phyloP scores from a whole-genome alignment of 805 yeast species.

The Yarrowia sp. region DNA sequence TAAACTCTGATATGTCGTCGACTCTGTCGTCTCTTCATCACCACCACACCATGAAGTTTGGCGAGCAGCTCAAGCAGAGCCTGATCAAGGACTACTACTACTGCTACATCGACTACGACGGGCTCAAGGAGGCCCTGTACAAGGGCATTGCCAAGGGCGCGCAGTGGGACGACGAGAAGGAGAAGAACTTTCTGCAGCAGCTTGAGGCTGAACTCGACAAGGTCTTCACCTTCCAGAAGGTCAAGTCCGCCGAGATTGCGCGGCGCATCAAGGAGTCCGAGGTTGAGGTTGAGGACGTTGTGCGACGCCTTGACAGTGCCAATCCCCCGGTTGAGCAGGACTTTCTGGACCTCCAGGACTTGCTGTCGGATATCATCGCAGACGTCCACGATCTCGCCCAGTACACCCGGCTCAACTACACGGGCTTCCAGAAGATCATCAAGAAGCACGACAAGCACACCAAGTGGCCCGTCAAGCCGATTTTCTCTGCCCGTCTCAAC shows the following conservation, averaged over 20 bases:
- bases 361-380: conserved; percentile 82
- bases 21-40: too few relatives aligned
- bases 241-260: conserved; percentile 80
- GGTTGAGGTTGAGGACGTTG: conserved; percentile 63
- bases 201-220: conserved; percentile 87
- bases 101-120: conserved; percentile 90
- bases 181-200: conserved; percentile 72
- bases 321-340: conserved; percentile 51
- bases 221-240: conserved; percentile 85
- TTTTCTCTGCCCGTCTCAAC: conserved; percentile 88
- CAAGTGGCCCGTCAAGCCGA: conserved; percentile 75
- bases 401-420: conserved; percentile 87
- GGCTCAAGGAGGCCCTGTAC: conserved; percentile 76
- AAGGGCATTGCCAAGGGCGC: conserved; percentile 57
- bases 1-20: too few relatives aligned
- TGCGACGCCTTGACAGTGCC: conserved; percentile 52
- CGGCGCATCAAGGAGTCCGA: conserved; percentile 84
- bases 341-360: conserved; percentile 72
- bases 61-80: conserved; percentile 86
- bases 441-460: conserved; percentile 96
- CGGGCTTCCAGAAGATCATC: conserved; percentile 94
- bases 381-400: conserved; percentile 97
- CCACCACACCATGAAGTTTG: conserved; percentile 72
- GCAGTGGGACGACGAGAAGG: conserved; percentile 73
- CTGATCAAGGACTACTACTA: conserved; percentile 86